phyloP scores from a whole-genome alignment of 768 basidiomycete species.

The Leucocoprinus leucothites region DNA sequence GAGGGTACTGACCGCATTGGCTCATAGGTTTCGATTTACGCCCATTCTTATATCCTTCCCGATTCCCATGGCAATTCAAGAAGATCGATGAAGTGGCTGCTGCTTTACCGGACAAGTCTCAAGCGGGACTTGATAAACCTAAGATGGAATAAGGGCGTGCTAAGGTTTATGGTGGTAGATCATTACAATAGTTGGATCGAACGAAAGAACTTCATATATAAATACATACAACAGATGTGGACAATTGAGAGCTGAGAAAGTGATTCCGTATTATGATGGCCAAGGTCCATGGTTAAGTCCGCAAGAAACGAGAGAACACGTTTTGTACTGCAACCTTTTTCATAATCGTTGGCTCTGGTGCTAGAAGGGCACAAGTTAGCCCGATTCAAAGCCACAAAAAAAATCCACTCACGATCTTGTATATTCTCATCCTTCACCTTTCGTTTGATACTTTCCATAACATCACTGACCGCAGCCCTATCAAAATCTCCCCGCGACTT shows the following conservation, averaged over 20 bases:
- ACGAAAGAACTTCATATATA: conserved; percentile 4
- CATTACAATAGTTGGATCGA: not conserved
- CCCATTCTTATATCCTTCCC: conserved; percentile 93
- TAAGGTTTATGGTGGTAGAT: not conserved
- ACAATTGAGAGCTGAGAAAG: not conserved
- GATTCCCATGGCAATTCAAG: conserved; percentile 95
- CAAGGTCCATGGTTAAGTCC: conserved; percentile 30
- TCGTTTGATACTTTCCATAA: conserved; percentile 90
- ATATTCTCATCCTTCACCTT: conserved; percentile 90
- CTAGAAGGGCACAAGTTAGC: conserved; percentile 33
- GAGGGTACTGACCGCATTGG: conserved; percentile 11
- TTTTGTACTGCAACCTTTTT: conserved; percentile 82
- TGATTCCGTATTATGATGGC: not conserved
- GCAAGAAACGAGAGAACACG: conserved; percentile 72
- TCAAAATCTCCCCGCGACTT: conserved; percentile 89
- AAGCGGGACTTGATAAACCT: conserved; percentile 32
- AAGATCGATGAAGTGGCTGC: conserved; percentile 90
- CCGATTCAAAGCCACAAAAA: not conserved
- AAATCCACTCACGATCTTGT: conserved; percentile 64
- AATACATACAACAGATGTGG: conserved; percentile 12
- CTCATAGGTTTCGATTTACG: conserved; percentile 85
- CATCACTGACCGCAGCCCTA: conserved; percentile 80
- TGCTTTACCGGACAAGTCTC: conserved; percentile 68
- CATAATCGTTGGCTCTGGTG: conserved; percentile 85
- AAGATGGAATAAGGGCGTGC: conserved; percentile 34